These are phyloP conservation scores for Boletus subparvulus DNA, from an alignment of 768 basidiomycete genomes.

Conservation along the genomic window DNA sequence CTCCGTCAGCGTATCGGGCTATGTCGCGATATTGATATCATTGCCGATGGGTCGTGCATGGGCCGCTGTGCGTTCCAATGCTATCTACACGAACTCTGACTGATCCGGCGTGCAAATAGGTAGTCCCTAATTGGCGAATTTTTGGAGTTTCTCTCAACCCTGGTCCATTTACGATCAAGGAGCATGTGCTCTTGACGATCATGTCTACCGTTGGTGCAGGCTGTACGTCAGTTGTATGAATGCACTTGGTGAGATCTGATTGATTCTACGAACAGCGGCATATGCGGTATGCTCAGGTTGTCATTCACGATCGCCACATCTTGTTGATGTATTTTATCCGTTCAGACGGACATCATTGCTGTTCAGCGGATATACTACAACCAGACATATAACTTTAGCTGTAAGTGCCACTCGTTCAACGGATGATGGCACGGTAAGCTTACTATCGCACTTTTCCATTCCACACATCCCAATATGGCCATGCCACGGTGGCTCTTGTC, in stretches of 20 bases:
- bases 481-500: background rate
- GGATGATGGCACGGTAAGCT: background rate
- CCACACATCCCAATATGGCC: background rate
- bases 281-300: constrained; percentile 39
- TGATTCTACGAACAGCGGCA: constrained; percentile 32
- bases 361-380: constrained; percentile 72
- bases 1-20: constrained; percentile 37
- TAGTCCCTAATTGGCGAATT: constrained; percentile 51
- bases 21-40: constrained; percentile 69
- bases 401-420: constrained; percentile 27
- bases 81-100: background rate
- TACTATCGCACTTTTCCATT: background rate
- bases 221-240: constrained; percentile 17
- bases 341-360: constrained; percentile 64
- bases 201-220: constrained; percentile 50
- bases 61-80: constrained; percentile 38
- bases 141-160: constrained; percentile 66
- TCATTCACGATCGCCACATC: background rate
- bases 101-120: constrained; percentile 17
- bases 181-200: constrained; percentile 65
- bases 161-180: constrained; percentile 77
- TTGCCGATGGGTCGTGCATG: constrained; percentile 69
- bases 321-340: background rate
- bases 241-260: background rate
- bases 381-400: constrained; percentile 52